Base-by-base conservation (phyloP, 2,329 filamentous ascomycete genomes). In the Penicillium sp. region DNA sequence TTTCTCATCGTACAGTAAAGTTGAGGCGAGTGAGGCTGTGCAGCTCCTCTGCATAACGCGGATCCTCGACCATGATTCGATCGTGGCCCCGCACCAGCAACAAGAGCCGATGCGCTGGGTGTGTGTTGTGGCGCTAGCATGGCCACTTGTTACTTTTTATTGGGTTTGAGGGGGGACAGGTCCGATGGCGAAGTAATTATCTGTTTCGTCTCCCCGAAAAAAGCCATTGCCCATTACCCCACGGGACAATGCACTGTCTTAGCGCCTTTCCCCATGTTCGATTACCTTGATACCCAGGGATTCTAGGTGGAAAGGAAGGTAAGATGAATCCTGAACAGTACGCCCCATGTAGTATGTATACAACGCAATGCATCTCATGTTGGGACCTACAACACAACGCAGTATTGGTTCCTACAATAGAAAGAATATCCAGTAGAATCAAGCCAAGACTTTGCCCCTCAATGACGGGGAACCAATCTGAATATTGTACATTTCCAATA, bases 21-120 rank as follows among this genome's bases (percentile, higher is more conserved):
- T 44, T 44, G 40, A 51, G 49, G 40, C 49, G 40, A 61, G 47
- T 67, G 68, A 70, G 68, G 68, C 68, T 70, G 68, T 70, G 68
- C 68, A 64, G 20, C 46, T 51, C 53, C 45, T 55, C 59, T 54
- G 46, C 56, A 59, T 47, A 45, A 27, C 46, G 22, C 26, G 50
- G 33, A 11, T 11, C 22, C 31, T 7, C 18, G 35, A 29, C 42
- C 18, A 12, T 67, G 63, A 67, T 65, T 65, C 60, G 61, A 66
- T 47, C 49, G 51, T 18, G 55, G 49, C 62, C 64, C 66, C 64
- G 60, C 67, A 64, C 53, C 61, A 64, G 58, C 44, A 57, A 40
- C 50, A 51, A 50, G 59, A 60, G 54, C 60, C 54, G 55, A 63
- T 58, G 55, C 47, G 45, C 61, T 66, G 58, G 56, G 61, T 60